These are phyloP conservation scores for Eucalyptus marginata DNA, from an alignment of 345 rosid species.

Conservation along the genomic window DNA sequence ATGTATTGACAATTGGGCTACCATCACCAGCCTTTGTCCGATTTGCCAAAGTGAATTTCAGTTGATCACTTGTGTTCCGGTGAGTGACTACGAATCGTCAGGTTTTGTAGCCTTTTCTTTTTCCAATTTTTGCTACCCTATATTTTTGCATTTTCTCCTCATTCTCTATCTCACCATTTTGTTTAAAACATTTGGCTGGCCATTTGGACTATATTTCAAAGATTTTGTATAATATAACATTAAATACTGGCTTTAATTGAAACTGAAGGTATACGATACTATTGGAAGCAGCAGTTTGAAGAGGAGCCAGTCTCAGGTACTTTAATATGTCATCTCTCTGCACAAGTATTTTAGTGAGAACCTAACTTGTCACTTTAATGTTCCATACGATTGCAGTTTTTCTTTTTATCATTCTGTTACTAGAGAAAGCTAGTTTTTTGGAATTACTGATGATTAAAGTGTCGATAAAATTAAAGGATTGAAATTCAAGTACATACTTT, in stretches of 20 bases:
- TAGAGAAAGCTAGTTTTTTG: background rate
- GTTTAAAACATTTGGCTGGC: background rate
- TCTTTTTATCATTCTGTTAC: background rate
- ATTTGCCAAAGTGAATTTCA: slow-evolving; percentile 97
- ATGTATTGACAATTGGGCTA: slow-evolving; percentile 95
- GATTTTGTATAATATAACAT: background rate
- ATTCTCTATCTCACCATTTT: background rate
- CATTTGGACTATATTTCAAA: background rate
- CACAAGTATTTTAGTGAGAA: background rate
- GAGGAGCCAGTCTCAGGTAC: slow-evolving; percentile 66
- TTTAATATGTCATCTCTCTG: background rate
- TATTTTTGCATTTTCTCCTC: background rate
- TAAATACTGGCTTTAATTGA: background rate
- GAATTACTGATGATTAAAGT: background rate
- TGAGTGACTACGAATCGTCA: slow-evolving; percentile 25
- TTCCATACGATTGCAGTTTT: background rate
- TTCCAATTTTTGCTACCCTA: background rate
- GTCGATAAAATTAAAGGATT: background rate
- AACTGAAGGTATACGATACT: slow-evolving; percentile 78
- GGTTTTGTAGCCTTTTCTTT: background rate
- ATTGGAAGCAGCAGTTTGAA: slow-evolving; percentile 63
- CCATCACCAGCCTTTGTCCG: slow-evolving; percentile 94
- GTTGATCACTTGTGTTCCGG: slow-evolving; percentile 91
- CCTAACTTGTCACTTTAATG: background rate
- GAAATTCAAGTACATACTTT: background rate